Base-by-base conservation (phyloP, 495 filamentous ascomycete species). In the Mytilinidion resinicola region DNA sequence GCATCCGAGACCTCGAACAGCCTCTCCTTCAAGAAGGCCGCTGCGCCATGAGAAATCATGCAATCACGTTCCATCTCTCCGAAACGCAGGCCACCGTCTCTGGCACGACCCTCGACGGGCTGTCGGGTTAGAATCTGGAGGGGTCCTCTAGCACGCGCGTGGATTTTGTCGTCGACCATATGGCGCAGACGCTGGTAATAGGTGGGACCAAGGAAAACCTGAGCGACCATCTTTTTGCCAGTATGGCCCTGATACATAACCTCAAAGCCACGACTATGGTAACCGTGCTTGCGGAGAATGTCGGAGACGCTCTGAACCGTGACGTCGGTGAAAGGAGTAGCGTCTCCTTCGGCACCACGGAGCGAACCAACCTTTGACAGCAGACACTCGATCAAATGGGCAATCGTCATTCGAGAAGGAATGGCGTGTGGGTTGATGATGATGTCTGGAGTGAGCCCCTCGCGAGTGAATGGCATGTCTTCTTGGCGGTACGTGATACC, bases 51-150 rank as follows among this genome's bases (percentile, higher is more conserved):
- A 33, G 95, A 87, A 73, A 99, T 97, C 95, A 99, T 97, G 76
- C 93, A 99, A 82, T 99, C 93, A 72, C 93, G 91, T 75, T 99
- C 93, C 93, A 99, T 99, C 80, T 99, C 93, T 83, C 93, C 93
- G 81, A 99, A 99, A 67, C 93, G 90, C 46, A 99, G 82, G 77
- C 93, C 93, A 80, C 93, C 93, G 72, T 99, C 93, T 77, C 93
- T 81, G 0, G 93, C 95, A 78, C 93, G 84, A 83, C 93, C 93
- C 72, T 99, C 93, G 10, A 97, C 92, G n/a, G 93, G 93, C 75
- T 99, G 93, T 34, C 95, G 80, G 0, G 93, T 99, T 72, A 99
- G 80, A 65, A 99, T 99, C 78, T 97, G 95, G 30, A 95, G 87
- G 8, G 93, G 93, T 17, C 93, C 93, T 71, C 93, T 82, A 6